These are phyloP conservation scores for Talaromyces atroroseus DNA, from an alignment of 2,329 filamentous ascomycete species.

Conservation along the genomic window DNA sequence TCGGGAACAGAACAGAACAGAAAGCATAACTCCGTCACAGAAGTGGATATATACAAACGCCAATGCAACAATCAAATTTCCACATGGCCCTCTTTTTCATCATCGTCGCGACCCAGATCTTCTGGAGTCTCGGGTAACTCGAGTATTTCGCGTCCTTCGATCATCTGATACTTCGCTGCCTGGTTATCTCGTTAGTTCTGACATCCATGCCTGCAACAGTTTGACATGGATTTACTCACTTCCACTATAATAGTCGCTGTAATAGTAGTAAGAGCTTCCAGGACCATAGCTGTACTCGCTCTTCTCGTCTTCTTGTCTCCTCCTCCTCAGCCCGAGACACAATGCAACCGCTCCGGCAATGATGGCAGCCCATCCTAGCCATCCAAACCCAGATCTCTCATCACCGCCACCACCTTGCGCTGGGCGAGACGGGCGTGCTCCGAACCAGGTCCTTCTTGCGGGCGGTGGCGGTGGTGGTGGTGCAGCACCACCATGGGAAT, in stretches of 20 bases:
- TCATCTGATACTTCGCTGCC: slow-evolving; percentile 41
- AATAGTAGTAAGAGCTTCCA: slow-evolving; percentile 36
- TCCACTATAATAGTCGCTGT: slow-evolving; percentile 37
- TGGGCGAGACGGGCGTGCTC: slow-evolving; percentile 29
- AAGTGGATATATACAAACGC: not conserved
- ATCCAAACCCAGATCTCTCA: slow-evolving; percentile 35
- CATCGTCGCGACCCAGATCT: slow-evolving; percentile 6
- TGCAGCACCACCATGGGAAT: slow-evolving; percentile 23
- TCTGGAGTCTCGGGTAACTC: slow-evolving; percentile 25
- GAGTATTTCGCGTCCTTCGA: slow-evolving; percentile 26
- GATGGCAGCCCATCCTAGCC: slow-evolving; percentile 37
- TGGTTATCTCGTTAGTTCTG: slow-evolving; percentile 22
- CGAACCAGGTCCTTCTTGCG: slow-evolving; percentile 37
- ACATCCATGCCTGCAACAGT: not conserved
- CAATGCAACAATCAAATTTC: not conserved
- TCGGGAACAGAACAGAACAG: not conserved
- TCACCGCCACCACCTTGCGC: slow-evolving; percentile 31
- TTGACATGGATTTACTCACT: slow-evolving; percentile 29
- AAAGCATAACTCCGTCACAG: not conserved
- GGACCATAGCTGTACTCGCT: slow-evolving; percentile 28
- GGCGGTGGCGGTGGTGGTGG: slow-evolving; percentile 13
- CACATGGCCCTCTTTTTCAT: not conserved
- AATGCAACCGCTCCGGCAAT: slow-evolving; percentile 41
- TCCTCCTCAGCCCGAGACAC: slow-evolving; percentile 42
- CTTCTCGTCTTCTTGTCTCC: slow-evolving; percentile 33